These are phyloP conservation scores for Pistacia integerrima DNA, from an alignment of 345 rosid species.

Conservation along the genomic window DNA sequence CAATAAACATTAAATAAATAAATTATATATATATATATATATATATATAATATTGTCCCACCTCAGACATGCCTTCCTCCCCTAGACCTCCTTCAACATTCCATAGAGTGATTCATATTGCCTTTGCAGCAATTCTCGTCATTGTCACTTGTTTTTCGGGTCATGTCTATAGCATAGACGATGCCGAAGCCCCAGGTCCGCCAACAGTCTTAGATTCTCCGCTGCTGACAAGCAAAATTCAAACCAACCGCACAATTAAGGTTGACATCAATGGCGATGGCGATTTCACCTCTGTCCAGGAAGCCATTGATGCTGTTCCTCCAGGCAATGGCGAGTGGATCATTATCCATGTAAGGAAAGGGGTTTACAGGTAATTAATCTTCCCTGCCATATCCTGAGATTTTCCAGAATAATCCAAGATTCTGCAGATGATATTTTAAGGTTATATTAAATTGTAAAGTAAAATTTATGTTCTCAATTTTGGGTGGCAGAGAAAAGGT, in stretches of 20 bases:
- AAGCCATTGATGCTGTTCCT: conserved; percentile 80
- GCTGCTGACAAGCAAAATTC: conserved; percentile 65
- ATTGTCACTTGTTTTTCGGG: conserved; percentile 17
- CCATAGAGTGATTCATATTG: conserved; percentile 14
- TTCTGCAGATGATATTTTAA: too few species aligned
- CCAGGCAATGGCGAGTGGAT: conserved; percentile 65
- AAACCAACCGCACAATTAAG: conserved; percentile 61
- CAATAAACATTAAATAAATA: too few species aligned
- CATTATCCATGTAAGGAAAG: conserved; percentile 82
- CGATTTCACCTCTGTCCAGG: conserved; percentile 68
- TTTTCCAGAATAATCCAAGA: neutral
- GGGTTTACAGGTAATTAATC: conserved; percentile 61
- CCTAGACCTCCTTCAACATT: neutral
- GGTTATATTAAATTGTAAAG: neutral
- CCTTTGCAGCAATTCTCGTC: conserved; percentile 24
- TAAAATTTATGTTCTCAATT: neutral
- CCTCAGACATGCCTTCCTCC: conserved; percentile 19
- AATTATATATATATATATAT: too few species aligned
- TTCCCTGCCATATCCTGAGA: neutral
- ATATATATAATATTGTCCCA: neutral
- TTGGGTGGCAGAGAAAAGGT: conserved; percentile 66
- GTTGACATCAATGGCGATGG: conserved; percentile 84
- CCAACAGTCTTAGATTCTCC: conserved; percentile 52
- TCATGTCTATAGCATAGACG: conserved; percentile 17
- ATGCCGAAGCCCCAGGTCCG: neutral